Percentiles rank a stretch among this genome's conserved stretches.
phyloP scores from a whole-genome alignment of 2,329 filamentous ascomycete species.

The Mycosphaerella arachidis region DNA sequence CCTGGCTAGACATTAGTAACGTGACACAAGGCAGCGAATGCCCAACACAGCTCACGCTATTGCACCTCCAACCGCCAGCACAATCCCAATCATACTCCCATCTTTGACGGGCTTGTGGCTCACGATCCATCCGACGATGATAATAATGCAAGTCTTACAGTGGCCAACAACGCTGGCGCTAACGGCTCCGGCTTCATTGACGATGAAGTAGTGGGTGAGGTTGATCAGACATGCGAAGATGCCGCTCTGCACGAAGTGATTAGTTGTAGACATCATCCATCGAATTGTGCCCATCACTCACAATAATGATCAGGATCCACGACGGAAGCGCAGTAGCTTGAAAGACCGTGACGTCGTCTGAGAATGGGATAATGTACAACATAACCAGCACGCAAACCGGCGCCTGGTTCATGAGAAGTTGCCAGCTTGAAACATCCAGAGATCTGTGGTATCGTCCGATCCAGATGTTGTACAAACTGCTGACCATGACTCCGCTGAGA shows the following conservation, averaged over 20 bases:
- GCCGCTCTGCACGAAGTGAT: slow-evolving; percentile 49
- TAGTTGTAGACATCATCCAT: background rate
- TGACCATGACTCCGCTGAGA: slow-evolving; percentile 59
- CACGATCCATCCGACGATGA: slow-evolving; percentile 31
- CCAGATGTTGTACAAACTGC: slow-evolving; percentile 65
- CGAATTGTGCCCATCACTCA: slow-evolving; percentile 32
- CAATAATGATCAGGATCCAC: slow-evolving; percentile 51
- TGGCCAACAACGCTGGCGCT: slow-evolving; percentile 35
- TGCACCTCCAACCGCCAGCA: slow-evolving; percentile 32
- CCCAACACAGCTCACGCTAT: slow-evolving; percentile 25
- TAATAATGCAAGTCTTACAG: slow-evolving; percentile 33
- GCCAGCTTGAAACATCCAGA: slow-evolving; percentile 63
- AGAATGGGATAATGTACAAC: slow-evolving; percentile 62
- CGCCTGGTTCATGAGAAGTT: slow-evolving; percentile 65
- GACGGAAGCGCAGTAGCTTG: slow-evolving; percentile 41
- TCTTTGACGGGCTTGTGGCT: slow-evolving; percentile 24
- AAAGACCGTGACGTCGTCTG: slow-evolving; percentile 60
- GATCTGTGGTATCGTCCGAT: slow-evolving; percentile 62
- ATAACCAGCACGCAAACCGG: slow-evolving; percentile 59
- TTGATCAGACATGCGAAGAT: slow-evolving; percentile 62
- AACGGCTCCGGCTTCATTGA: slow-evolving; percentile 31
- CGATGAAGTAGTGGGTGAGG: slow-evolving; percentile 35
- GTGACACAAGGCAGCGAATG: background rate
- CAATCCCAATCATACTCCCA: slow-evolving; percentile 29
- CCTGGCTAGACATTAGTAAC: slow-evolving; percentile 3